A percentile compares a stretch with the other conserved stretches of the same genome.
phyloP scores from a whole-genome alignment of 2,329 filamentous ascomycete species.

The Colletotrichum sp. region DNA sequence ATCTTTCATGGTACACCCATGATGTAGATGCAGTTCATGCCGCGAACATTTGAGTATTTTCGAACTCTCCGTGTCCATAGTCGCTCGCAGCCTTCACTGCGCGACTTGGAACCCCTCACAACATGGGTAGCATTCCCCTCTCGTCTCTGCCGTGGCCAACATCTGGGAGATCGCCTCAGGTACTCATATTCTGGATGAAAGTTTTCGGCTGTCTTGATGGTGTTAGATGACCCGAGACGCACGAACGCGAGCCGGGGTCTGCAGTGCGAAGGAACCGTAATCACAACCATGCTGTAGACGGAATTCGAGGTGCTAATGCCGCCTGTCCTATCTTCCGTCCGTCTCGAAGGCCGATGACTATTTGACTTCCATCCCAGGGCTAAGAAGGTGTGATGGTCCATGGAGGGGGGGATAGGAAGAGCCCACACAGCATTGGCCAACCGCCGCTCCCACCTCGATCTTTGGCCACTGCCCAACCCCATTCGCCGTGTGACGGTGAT shows the following conservation, averaged over 20 bases:
- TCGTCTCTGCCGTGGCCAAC: not conserved
- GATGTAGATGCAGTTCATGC: not conserved
- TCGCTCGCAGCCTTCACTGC: not conserved
- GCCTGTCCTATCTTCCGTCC: not conserved
- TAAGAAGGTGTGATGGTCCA: not conserved
- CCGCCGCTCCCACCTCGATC: not conserved
- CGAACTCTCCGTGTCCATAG: not conserved
- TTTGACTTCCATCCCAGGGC: not conserved
- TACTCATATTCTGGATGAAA: not conserved
- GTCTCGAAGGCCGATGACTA: not conserved
- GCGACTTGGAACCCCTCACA: not conserved
- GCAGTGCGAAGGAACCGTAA: not conserved
- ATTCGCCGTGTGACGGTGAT: constrained; percentile 1
- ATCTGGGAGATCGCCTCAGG: not conserved
- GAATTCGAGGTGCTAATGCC: not conserved
- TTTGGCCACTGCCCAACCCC: not conserved
- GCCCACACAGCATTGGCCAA: not conserved
- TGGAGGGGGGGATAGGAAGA: not conserved
- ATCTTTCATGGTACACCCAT: not conserved
- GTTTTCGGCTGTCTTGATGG: not conserved
- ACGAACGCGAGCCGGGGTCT: not conserved
- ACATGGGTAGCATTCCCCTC: not conserved
- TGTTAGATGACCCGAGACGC: not conserved
- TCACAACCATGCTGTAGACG: not conserved
- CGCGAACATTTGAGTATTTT: not conserved